Conservation (phyloP, 2,329 filamentous ascomycete genomes). For the Aspergillus pseudonomiae region DNA sequence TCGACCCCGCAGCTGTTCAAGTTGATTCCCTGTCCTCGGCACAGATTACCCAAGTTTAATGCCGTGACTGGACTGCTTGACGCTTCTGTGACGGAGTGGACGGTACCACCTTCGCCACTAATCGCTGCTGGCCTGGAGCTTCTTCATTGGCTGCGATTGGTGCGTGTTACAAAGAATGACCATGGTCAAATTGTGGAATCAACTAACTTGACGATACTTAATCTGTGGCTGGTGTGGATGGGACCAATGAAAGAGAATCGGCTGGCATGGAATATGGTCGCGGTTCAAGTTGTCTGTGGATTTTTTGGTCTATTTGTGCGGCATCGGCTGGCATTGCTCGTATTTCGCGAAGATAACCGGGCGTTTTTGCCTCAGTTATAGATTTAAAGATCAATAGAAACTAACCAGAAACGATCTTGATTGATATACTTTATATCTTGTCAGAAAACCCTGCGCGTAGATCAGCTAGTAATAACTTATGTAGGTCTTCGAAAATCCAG, state of each 20-base stretch:
- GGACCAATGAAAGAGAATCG: slow-evolving; percentile 87
- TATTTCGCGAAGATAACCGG: slow-evolving; percentile 87
- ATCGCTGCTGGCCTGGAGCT: slow-evolving; percentile 68
- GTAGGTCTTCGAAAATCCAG: neutral
- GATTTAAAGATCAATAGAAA: neutral
- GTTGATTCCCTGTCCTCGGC: slow-evolving; percentile 86
- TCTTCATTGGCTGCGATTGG: slow-evolving; percentile 67
- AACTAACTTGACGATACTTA: slow-evolving; percentile 89
- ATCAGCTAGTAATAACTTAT: neutral
- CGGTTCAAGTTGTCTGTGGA: slow-evolving; percentile 76
- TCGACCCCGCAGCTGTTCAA: slow-evolving; percentile 90
- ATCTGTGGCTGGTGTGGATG: slow-evolving; percentile 95
- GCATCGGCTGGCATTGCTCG: slow-evolving; percentile 80
- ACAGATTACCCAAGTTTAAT: slow-evolving; percentile 89
- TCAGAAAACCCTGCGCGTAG: neutral
- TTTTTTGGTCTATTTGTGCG: slow-evolving; percentile 82
- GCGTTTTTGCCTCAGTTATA: slow-evolving; percentile 26
- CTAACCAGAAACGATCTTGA: neutral
- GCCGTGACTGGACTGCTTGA: slow-evolving; percentile 81
- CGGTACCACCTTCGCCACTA: slow-evolving; percentile 67
- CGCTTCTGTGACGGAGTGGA: slow-evolving; percentile 80
- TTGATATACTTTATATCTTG: neutral
- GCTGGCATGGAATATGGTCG: slow-evolving; percentile 76
- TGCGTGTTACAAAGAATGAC: slow-evolving; percentile 69
- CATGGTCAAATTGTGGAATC: slow-evolving; percentile 75